These are phyloP conservation scores for Aspergillus novofumigatus DNA, from an alignment of 2,329 filamentous ascomycete species.

Conservation along the genomic window DNA sequence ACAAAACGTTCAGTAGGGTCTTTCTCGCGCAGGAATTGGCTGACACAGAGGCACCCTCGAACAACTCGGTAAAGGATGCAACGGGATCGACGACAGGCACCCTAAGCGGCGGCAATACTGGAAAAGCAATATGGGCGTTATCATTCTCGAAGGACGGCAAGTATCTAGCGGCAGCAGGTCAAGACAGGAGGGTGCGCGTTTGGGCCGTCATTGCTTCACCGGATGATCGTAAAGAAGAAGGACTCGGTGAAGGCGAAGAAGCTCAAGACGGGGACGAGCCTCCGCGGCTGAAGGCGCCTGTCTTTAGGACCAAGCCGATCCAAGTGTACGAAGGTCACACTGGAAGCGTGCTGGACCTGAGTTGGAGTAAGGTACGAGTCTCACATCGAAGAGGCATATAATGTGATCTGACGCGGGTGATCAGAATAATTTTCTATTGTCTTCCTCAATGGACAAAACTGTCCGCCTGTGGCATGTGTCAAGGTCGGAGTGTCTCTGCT, in stretches of 20 bases:
- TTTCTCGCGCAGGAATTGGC: conserved; percentile 91
- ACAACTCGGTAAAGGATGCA: conserved; percentile 27
- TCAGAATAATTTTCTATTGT: conserved; percentile 87
- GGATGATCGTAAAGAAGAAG: conserved; percentile 71
- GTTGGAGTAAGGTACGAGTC: conserved; percentile 78
- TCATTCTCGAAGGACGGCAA: conserved; percentile 90
- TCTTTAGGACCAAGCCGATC: conserved; percentile 75
- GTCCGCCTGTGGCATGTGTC: conserved; percentile 91
- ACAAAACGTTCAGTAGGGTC: conserved; percentile 75
- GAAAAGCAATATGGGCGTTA: conserved; percentile 80
- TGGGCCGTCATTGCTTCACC: conserved; percentile 82
- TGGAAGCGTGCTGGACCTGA: conserved; percentile 81
- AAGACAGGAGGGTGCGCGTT: conserved; percentile 78
- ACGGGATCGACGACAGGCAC: conserved; percentile 19
- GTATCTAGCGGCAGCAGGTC: conserved; percentile 87
- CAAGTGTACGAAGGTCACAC: conserved; percentile 80
- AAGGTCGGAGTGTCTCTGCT: conserved; percentile 79
- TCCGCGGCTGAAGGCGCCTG: conserved; percentile 76
- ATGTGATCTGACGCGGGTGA: conserved; percentile 5
- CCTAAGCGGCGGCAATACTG: conserved; percentile 29
- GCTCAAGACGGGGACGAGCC: conserved; percentile 45
- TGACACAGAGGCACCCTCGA: conserved; percentile 46
- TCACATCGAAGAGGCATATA: neutral
- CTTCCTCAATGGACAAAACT: conserved; percentile 97
- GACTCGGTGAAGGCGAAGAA: conserved; percentile 61